Evolutionary conservation across 2,329 filamentous ascomycete species (phyloP), one percentile per base, ranked within the genome.

Genomic region (Zopfia rhizophila): DNA sequence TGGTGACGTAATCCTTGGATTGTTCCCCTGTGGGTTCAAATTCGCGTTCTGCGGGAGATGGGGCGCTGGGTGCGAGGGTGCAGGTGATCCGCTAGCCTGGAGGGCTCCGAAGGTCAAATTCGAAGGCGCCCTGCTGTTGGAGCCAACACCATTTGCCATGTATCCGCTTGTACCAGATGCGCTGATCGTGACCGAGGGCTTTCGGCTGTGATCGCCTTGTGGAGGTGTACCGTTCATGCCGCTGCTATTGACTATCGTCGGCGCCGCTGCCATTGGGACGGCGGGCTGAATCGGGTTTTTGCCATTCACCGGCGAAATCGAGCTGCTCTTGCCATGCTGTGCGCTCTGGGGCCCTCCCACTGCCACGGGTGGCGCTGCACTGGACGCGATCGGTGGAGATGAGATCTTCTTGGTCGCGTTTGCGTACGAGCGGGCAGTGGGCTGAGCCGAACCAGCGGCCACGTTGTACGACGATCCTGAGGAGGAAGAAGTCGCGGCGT

Each of bases 131-230:
- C 81, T 73, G 72, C 63, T 75, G 63, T 76, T 81, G 53, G 78
- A 79, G 44, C 82, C 81, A 45, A 85, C 88, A 62, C 90, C 90
- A 79, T 95, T 96, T 61, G 87, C 82, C 51, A 86, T 83, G 71
- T 85, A 89, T 67, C 86, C 86, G 60, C 82, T 89, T 44, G 89
- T 84, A 60, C 88, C 90, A 68, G 89, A 89, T 61, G 91, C 87
- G 72, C 85, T 91, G 79, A 97, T 96, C 65, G 92, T 96, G 65
- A 96, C 88, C 13, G 93, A 97, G 56, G 86, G 96, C 77, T 96
- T 96, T 70, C 91, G 85, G 68, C 80, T 82, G 78, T 97, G 92
- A 61, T 91, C 87, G 60, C 79, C 79, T 42, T 80, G 73, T 58
- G 68, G 56, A 49, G 65, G 51, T 35, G 64, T 76, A 64, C 90